Evolutionary conservation across 208 protist genomes (phyloP).

Genomic region (Leishmania aethiopica): DNA sequence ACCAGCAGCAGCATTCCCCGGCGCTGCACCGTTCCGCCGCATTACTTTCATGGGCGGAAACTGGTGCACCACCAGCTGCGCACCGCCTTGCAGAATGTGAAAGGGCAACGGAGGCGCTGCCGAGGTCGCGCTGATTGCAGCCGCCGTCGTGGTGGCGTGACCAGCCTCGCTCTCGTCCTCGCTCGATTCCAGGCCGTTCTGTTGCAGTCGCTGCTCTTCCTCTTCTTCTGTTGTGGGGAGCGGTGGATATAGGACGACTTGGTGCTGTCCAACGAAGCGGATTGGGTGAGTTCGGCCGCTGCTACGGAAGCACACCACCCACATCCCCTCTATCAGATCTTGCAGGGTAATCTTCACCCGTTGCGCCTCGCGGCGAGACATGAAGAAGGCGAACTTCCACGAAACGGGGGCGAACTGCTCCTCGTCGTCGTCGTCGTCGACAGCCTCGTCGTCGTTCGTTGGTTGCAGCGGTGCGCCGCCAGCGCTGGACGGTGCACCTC

Average conservation of each 20-base stretch:
- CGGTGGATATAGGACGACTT: conserved; percentile 43
- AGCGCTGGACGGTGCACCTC: background rate
- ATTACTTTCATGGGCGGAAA: conserved; percentile 70
- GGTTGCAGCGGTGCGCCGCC: conserved; percentile 1
- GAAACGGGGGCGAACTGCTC: conserved; percentile 59
- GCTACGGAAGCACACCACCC: conserved; percentile 62
- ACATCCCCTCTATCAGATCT: conserved; percentile 64
- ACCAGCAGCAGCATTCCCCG: background rate
- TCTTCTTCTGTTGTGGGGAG: conserved; percentile 32
- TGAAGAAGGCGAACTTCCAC: conserved; percentile 92
- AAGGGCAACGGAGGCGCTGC: conserved; percentile 37
- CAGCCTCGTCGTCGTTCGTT: conserved; percentile 17
- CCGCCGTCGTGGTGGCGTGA: background rate
- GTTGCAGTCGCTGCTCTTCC: conserved; percentile 5
- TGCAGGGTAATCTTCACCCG: conserved; percentile 49
- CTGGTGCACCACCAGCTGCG: conserved; percentile 61
- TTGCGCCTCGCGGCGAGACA: conserved; percentile 66
- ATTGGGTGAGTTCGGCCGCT: conserved; percentile 60
- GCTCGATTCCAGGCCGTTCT: background rate
- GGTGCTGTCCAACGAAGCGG: conserved; percentile 41
- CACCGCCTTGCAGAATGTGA: conserved; percentile 71
- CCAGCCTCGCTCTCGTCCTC: background rate
- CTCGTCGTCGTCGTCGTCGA: conserved; percentile 29
- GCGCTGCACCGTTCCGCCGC: conserved; percentile 33
- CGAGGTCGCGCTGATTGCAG: conserved; percentile 2